Base-by-base conservation (phyloP, 768 basidiomycete genomes). In the Myochromella boudieri region DNA sequence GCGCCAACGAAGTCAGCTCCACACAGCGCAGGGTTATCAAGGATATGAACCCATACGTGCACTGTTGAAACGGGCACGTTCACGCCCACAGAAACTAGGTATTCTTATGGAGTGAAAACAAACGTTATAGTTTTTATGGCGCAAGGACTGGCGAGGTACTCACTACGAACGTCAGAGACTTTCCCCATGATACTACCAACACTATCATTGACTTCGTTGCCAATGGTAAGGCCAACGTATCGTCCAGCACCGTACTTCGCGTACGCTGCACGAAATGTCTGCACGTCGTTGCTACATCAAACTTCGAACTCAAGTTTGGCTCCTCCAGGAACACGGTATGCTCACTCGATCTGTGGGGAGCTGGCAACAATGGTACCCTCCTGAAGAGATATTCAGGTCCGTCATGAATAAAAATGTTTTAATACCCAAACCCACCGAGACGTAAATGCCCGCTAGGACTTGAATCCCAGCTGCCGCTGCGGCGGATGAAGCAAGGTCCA, bases 1-100 rank as follows among this genome's bases (percentile, higher is more conserved):
- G 69, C 69, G 24, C 65, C 71, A 7, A 65, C 63, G 31, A 69
- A 71, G 45, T 70, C 68, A 6, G 63, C 68, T 20, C 60, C 60
- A 46, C 68, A 70, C 17, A 70, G 59, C 10, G 49, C 53, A 12
- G 61, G 62, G 52, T 65, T 65, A 41, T 61, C 57, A 4, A 65
- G 60, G 44, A 71, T 60, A 10, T 27, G 43, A 15, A 69, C 61
- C 69, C 69, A 72, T 17, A 56, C 65, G 42, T 72, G 69, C 6
- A 68, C 67, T 4, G 69, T 71, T 6, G 69, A 67, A 6, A 72
- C 64, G 2, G 62, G 67, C 0, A 63, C 67, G 21, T 53, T 63
- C 27, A 70, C 55, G 2, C 68, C 68, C 9, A 64, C 60, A 7
- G 65, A 61, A 5, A 61, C 46, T 14, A 72, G 59, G 37, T 63